A percentile compares a stretch with the other conserved stretches of the same genome.
Conservation (phyloP, 2,329 filamentous ascomycete genomes). For the Paraconiothyrium sp. region DNA sequence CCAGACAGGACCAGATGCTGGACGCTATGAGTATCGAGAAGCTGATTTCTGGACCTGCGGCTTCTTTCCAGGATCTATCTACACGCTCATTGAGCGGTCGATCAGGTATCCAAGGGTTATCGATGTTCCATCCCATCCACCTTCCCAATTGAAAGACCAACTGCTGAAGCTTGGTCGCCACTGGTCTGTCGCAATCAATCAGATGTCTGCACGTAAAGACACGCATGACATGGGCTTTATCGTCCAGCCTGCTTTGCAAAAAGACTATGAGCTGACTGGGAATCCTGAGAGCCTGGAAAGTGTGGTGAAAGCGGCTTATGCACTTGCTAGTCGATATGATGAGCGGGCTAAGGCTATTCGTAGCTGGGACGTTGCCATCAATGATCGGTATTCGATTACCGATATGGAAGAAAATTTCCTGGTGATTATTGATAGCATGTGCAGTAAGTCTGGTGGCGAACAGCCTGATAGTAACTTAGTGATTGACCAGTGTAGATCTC, state of each 20-base stretch:
- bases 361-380: slow-evolving; percentile 59
- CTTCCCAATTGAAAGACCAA: slow-evolving; percentile 33
- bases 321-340: slow-evolving; percentile 56
- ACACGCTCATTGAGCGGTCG: slow-evolving; percentile 43
- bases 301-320: slow-evolving; percentile 56
- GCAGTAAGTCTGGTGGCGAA: slow-evolving; percentile 34
- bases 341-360: slow-evolving; percentile 56
- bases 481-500: slow-evolving; percentile 38
- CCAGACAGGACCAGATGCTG: slow-evolving; percentile 34
- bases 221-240: slow-evolving; percentile 67
- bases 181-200: slow-evolving; percentile 43
- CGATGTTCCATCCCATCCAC: slow-evolving; percentile 28
- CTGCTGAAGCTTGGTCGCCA: slow-evolving; percentile 40
- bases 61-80: slow-evolving; percentile 49
- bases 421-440: slow-evolving; percentile 57
- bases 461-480: no score
- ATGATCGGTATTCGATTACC: slow-evolving; percentile 49
- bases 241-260: slow-evolving; percentile 58
- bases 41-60: slow-evolving; percentile 50
- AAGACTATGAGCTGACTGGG: slow-evolving; percentile 59
- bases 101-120: slow-evolving; percentile 41
- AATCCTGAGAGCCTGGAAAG: slow-evolving; percentile 52
- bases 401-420: slow-evolving; percentile 50
- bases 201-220: slow-evolving; percentile 54
- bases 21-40: slow-evolving; percentile 46